Evolutionary conservation across 2,329 filamentous ascomycete genomes (phyloP).

Genomic region (Neofusicoccum parvum): DNA sequence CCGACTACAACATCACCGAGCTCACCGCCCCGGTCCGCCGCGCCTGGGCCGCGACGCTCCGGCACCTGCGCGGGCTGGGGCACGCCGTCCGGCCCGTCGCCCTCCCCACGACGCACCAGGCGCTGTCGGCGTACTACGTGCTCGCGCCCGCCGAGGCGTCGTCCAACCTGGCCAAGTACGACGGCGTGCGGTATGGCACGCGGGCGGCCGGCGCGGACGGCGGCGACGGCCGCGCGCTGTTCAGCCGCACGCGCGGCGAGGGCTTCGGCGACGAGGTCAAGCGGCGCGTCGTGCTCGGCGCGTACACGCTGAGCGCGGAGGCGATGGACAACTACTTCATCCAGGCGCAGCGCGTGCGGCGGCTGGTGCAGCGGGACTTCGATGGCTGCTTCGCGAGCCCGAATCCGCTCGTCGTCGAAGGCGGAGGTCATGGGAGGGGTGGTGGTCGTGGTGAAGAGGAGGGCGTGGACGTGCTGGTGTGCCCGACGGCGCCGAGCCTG

Average conservation of each 20-base stretch:
- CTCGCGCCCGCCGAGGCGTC: slow-evolving; percentile 93
- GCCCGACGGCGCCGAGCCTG: slow-evolving; percentile 79
- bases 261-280: slow-evolving; percentile 85
- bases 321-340: slow-evolving; percentile 97
- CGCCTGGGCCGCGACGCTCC: slow-evolving; percentile 68
- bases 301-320: slow-evolving; percentile 85
- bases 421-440: not conserved
- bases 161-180: slow-evolving; percentile 95
- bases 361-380: slow-evolving; percentile 84
- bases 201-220: slow-evolving; percentile 58
- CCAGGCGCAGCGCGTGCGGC: slow-evolving; percentile 84
- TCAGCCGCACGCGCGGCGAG: slow-evolving; percentile 71
- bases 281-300: slow-evolving; percentile 82
- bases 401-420: slow-evolving; percentile 70
- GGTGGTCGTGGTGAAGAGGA: slow-evolving; percentile 39
- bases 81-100: slow-evolving; percentile 75
- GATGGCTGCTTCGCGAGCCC: slow-evolving; percentile 70
- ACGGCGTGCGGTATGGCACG: slow-evolving; percentile 88
- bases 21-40: slow-evolving; percentile 69
- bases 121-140: slow-evolving; percentile 91
- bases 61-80: slow-evolving; percentile 63
- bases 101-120: slow-evolving; percentile 79
- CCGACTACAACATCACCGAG: slow-evolving; percentile 87
- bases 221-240: slow-evolving; percentile 57
- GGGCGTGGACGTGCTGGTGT: slow-evolving; percentile 83